phyloP scores from a whole-genome alignment of 345 rosid genomes.

The Brassica napus region DNA sequence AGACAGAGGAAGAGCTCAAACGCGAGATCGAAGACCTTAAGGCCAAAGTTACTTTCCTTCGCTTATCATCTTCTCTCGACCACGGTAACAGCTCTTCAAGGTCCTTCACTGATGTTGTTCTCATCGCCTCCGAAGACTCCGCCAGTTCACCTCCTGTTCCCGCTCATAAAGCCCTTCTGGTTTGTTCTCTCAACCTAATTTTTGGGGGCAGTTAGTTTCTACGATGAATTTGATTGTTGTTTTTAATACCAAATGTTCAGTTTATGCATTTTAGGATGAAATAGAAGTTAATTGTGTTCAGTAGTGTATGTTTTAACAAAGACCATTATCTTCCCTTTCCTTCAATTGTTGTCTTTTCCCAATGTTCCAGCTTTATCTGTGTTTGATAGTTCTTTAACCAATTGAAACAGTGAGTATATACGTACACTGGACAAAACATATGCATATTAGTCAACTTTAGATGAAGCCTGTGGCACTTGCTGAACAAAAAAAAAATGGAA shows the following conservation, averaged over 20 bases:
- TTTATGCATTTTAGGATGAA: neutral
- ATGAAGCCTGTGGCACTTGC: neutral
- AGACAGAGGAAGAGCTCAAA: slow-evolving; percentile 71
- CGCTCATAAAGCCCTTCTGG: slow-evolving; percentile 76
- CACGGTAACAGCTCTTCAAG: slow-evolving; percentile 32
- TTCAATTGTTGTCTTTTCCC: neutral
- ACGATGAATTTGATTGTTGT: neutral
- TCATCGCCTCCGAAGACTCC: slow-evolving; percentile 57
- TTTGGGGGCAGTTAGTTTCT: neutral
- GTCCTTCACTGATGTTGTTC: slow-evolving; percentile 61
- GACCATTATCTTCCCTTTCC: neutral
- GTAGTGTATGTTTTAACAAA: neutral
- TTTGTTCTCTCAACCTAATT: slow-evolving; percentile 19
- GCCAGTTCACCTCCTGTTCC: slow-evolving; percentile 47
- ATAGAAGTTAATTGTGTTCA: neutral
- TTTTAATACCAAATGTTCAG: neutral
- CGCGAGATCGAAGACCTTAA: slow-evolving; percentile 76
- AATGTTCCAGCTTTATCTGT: neutral
- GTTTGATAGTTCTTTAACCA: neutral
- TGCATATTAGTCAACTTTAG: neutral
- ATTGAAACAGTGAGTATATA: neutral
- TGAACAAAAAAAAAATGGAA: neutral
- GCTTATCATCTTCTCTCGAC: slow-evolving; percentile 55
- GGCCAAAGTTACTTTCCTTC: slow-evolving; percentile 64
- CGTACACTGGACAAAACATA: too few species aligned